Base-by-base conservation (phyloP, 2,329 filamentous ascomycete genomes). In the Aaosphaeria pasadenensis region DNA sequence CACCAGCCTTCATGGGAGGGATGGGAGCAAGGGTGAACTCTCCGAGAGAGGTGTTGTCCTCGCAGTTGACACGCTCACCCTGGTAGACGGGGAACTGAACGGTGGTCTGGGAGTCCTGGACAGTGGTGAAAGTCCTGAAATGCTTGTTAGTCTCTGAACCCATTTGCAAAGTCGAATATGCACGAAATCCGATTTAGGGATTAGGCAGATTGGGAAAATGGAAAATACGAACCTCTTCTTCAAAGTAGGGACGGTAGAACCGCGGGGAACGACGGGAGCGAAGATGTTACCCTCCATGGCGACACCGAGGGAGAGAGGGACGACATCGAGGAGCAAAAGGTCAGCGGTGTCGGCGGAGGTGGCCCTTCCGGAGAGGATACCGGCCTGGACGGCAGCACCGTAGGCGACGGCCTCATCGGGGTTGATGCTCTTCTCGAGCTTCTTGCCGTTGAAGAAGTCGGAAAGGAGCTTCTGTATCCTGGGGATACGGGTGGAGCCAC, bases 251-350 rank as follows among this genome's bases (percentile, higher is more conserved):
- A 91, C 75, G 17, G 75, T 77, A 53, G 72, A 64, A 32, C 75
- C 74, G 62, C 76, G 74, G 55, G 88, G 78, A 60, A 99, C 91
- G 57, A 97, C 92, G 44, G 90, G 89, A 47, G 92, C 92, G 72
- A 96, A 97, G 76, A 97, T 96, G 81, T 96, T 96, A 61, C 94
- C 92, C 81, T 97, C 94, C 94, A 97, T 99, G 71, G 92, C 94
- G 61, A 99, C 92, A 87, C 94, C 94, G 31, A 99, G 88, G 54
- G 91, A 96, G 55, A 99, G 88, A 62, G 94, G 94, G 68, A 91
- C 87, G 67, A 99, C 94, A 76, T 99, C 94, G 69, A 99, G 84
- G 55, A 99, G 87, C 56, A 99, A 86, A 59, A 99, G 87, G 74
- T 97, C 94, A 55, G 88, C 83, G 53, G 92, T 96, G 70, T 97